These are phyloP conservation scores for Cunninghamia lanceolata DNA, from an alignment of 75 land plant species.

Conservation along the genomic window DNA sequence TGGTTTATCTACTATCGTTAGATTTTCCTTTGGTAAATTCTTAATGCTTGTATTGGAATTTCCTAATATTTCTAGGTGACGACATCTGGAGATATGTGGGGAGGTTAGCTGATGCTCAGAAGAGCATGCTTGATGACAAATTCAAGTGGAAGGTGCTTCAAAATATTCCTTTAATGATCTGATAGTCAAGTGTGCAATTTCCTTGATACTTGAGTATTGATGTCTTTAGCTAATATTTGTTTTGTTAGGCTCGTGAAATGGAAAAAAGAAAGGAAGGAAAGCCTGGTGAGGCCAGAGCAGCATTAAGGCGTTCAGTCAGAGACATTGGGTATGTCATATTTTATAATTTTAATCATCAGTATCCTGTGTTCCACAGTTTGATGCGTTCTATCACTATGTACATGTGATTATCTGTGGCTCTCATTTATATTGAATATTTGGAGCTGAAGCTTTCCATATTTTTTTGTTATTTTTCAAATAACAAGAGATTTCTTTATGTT, in stretches of 20 bases:
- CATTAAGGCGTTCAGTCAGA: slow-evolving; percentile 34
- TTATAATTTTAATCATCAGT: background rate
- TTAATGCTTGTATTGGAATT: background rate
- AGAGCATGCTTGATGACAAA: slow-evolving; percentile 47
- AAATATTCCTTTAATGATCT: background rate
- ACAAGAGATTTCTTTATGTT: background rate
- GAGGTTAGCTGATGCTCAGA: slow-evolving; percentile 47
- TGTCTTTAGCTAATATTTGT: slow-evolving; percentile 3
- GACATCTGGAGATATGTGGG: slow-evolving; percentile 53
- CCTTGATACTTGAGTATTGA: background rate
- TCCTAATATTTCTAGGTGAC: slow-evolving; percentile 26
- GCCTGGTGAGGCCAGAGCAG: slow-evolving; percentile 39
- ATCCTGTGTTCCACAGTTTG: background rate
- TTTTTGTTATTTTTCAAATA: background rate
- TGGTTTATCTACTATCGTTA: background rate
- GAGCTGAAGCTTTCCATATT: background rate
- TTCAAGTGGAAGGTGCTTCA: slow-evolving; percentile 50
- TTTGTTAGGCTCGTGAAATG: slow-evolving; percentile 45
- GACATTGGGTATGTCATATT: slow-evolving; percentile 26
- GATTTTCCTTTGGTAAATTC: background rate
- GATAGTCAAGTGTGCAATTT: background rate
- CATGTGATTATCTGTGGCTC: background rate
- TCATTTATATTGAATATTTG: background rate
- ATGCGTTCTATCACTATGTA: background rate
- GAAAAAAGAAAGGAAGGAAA: slow-evolving; percentile 47